Evolutionary conservation across 73 alveolate genomes (phyloP), one percentile per base, ranked within the genome.

Genomic region (Paramecium sonneborni): DNA sequence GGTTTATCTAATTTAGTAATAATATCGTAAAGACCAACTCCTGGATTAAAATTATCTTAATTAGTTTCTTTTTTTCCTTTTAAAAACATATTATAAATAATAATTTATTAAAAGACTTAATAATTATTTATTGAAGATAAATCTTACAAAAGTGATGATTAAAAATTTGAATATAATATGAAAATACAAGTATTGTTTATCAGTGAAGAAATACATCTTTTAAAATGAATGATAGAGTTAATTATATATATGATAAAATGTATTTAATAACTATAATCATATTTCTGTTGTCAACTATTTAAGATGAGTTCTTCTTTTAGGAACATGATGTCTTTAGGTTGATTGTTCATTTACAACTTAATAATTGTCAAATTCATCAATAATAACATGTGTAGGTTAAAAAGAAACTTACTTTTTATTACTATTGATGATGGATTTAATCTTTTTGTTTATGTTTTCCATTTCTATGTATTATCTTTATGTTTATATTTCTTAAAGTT

Each of bases 251-350:
- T n/a, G n/a, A 5, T 52, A 52, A 18, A 52, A 52, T 52, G 30
- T n/a, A 52, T n/a, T 52, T 52, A 6, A 52, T 52, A 21, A 62
- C 48, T 62, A 26, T 62, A 32, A 62, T 62, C 84, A 62, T 1
- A 62, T n/a, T 26, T 62, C 84, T 14, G 84, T 62, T 62, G 84
- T 62, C 39, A 62, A 32, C 21, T 62, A 32, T 26, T 62, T 62
- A 26, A 62, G 39, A 62, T 62, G 84, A 23, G 84, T 62, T 62
- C 84, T 62, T 62, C 84, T 62, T 28, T 32, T 62, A 11, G 84
- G 84, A 62, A 46, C 84, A 9, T 26, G 24, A 5, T 62, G 10
- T 62, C 84, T 62, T 26, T 30, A 12, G 2, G 84, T 62, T 2
- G 84, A 46, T 21, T 23, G 10, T 23, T 62, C 84, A 23, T 62